Base-by-base conservation (phyloP, 1,284 basidiomycete genomes). In the Mycena sp. region DNA sequence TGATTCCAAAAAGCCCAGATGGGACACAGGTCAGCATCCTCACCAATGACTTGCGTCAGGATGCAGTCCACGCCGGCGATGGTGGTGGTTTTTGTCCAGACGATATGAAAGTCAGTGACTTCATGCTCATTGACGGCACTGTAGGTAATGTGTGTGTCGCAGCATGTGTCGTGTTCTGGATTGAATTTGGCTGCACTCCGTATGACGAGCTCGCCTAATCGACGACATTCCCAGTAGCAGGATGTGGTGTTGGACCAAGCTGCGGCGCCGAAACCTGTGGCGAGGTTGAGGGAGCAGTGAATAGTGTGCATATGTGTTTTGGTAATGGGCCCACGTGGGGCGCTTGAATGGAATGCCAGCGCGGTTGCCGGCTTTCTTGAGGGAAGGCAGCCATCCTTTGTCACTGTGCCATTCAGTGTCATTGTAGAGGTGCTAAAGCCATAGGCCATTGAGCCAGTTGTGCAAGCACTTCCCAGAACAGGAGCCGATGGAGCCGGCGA, bases 211-310 rank as follows among this genome's bases (percentile, higher is more conserved):
- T 67, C 65, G 3, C 65, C 63, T 6, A 68, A 56, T 6, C 57
- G 61, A 35, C 61, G 17, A 48, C 67, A 65, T 3, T 56, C 64
- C 55, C 44, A 68, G 52, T 63, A 63, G 17, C 59, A 30, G 32
- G 28, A 21, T 17, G 37, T 10, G 16, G 66, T 58, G 16, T 38
- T 19, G 7, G 63, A 64, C 64, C 67, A 68, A 14, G 59, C 43
- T 19, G 60, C 64, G 6, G 51, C 50, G 19, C 61, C 44, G 3
- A 7, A 30, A 11, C 63, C 60, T 4, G 17, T 40, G 1, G 16
- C 26, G 32, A 65, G 28, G 30, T 65, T 45, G 3, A 68, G 64
- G 16, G 26, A 25, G 0, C n/a, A 16, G 4, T 43, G 29, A 35
- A 68, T 52, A 12, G 37, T 21, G 14, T 19, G 46, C 3, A 65